These are phyloP conservation scores for Zoysia japonica DNA, from an alignment of 176 grass and related monocot genomes.

Conservation along the genomic window DNA sequence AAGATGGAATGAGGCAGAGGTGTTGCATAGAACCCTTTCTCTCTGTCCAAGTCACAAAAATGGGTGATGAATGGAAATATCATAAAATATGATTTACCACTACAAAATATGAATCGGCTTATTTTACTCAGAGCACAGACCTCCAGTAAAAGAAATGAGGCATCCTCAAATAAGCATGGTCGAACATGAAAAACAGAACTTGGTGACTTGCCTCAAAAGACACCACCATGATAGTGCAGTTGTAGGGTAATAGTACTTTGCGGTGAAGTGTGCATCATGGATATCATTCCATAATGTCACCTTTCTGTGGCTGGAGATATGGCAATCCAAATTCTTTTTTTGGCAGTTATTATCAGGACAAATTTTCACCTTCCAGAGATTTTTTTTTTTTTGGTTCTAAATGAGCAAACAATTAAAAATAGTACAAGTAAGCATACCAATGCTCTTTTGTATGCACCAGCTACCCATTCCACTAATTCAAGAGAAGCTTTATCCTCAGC, in stretches of 20 bases:
- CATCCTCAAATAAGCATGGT: not conserved
- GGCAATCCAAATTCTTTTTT: conserved; percentile 12
- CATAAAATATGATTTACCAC: conserved; percentile 12
- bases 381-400: not conserved
- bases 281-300: not conserved
- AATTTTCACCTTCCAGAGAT: not conserved
- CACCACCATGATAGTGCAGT: not conserved
- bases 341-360: not conserved
- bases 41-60: not conserved
- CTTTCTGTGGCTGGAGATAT: conserved; percentile 19
- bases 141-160: not conserved
- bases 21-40: conserved; percentile 22
- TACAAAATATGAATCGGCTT: conserved; percentile 2
- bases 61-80: conserved; percentile 7
- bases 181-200: conserved; percentile 10
- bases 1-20: conserved; percentile 1
- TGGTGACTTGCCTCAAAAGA: not conserved
- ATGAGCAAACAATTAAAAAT: conserved; percentile 12
- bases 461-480: conserved; percentile 81
- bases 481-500: conserved; percentile 93
- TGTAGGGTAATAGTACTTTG: conserved; percentile 14
- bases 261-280: not conserved
- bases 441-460: conserved; percentile 79
- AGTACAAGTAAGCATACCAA: conserved; percentile 47
- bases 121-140: not conserved